Conservation (phyloP, 1,139 yeast species). For the Blastobotrys elegans region DNA sequence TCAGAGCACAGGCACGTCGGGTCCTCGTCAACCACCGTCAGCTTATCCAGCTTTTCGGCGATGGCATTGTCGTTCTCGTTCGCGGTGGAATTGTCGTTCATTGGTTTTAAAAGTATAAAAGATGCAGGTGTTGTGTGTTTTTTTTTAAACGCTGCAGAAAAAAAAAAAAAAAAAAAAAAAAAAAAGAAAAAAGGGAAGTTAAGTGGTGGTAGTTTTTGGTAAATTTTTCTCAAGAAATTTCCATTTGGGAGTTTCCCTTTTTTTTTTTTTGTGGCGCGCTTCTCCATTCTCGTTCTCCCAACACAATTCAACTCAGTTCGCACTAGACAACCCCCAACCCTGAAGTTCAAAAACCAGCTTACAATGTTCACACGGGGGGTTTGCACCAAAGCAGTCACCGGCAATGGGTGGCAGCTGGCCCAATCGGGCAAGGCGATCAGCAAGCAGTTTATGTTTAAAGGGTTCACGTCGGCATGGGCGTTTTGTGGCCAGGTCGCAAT, state of each 20-base stretch:
- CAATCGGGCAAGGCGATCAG: slow-evolving; percentile 7
- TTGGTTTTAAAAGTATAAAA: background rate
- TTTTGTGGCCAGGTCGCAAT: slow-evolving; percentile 60
- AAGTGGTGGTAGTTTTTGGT: no score
- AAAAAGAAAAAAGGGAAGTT: background rate
- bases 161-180: slow-evolving; percentile 5
- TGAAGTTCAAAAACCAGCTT: no score
- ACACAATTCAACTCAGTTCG: no score
- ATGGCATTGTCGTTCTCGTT: background rate
- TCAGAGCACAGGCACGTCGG: slow-evolving; percentile 10
- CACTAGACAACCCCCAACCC: no score
- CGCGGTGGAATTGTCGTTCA: background rate
- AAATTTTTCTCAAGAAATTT: no score
- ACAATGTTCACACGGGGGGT: no score
- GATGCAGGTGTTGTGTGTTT: background rate
- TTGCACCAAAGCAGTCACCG: no score
- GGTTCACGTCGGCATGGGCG: slow-evolving; percentile 30
- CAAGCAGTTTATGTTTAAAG: slow-evolving; percentile 16
- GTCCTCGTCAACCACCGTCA: background rate
- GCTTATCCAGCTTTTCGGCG: background rate
- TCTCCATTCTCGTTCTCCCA: no score
- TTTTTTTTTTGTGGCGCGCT: no score
- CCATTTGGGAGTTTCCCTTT: no score
- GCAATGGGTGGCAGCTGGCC: slow-evolving; percentile 8
- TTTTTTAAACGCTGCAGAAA: background rate